A percentile compares a stretch with the other conserved stretches of the same genome.
Evolutionary conservation across 106 monocot genomes (phyloP).

Genomic region (Chionographis japonica): DNA sequence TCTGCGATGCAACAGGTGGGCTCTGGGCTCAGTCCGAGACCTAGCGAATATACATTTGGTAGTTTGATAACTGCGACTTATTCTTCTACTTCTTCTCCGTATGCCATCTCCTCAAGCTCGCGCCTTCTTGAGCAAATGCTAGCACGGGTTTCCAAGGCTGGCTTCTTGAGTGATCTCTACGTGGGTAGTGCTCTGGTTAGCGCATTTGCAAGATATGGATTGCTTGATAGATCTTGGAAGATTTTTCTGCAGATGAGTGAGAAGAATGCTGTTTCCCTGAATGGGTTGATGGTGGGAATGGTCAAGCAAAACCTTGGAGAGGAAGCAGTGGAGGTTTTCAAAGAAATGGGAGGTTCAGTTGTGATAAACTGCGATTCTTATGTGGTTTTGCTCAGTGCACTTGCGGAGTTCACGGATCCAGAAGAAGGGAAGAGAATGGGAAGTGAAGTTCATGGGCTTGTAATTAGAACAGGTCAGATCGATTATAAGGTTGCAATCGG

Average conservation of each 20-base stretch:
- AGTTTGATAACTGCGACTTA: slow-evolving; percentile 57
- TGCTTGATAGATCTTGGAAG: slow-evolving; percentile 39
- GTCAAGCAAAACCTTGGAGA: slow-evolving; percentile 53
- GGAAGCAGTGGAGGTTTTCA: slow-evolving; percentile 62
- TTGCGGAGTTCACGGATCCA: slow-evolving; percentile 40
- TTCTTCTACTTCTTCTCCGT: no score
- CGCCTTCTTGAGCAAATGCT: slow-evolving; percentile 57
- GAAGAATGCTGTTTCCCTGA: slow-evolving; percentile 65
- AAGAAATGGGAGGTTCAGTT: slow-evolving; percentile 19
- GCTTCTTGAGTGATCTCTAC: slow-evolving; percentile 60
- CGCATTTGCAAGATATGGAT: slow-evolving; percentile 65
- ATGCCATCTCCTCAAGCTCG: background rate
- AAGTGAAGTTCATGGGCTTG: slow-evolving; percentile 62
- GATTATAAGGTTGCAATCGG: slow-evolving; percentile 33
- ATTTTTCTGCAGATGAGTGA: slow-evolving; percentile 40
- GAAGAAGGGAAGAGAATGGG: slow-evolving; percentile 63
- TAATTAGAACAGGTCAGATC: slow-evolving; percentile 32
- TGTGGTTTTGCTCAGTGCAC: slow-evolving; percentile 66
- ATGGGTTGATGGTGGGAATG: slow-evolving; percentile 88
- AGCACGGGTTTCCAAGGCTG: slow-evolving; percentile 37
- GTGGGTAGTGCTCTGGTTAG: slow-evolving; percentile 87
- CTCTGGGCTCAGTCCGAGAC: slow-evolving; percentile 13
- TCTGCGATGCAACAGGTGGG: slow-evolving; percentile 41
- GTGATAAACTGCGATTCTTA: slow-evolving; percentile 42
- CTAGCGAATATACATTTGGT: slow-evolving; percentile 66